Evolutionary conservation across 306 rosid genomes (phyloP), one percentile per base, ranked within the genome.

Genomic region (Comarum palustre): DNA sequence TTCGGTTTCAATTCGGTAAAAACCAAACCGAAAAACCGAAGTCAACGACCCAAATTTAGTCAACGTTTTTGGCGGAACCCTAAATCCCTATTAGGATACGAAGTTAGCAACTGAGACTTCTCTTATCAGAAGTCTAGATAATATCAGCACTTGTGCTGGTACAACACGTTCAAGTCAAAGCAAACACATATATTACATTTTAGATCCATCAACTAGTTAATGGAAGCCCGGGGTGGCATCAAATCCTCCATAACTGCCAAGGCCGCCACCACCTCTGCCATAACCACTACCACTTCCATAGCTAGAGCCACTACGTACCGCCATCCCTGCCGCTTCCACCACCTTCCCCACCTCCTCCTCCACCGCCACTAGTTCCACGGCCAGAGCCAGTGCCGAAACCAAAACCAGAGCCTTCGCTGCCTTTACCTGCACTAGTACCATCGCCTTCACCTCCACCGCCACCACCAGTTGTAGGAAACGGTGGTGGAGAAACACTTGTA

Each of bases 161-260:
- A 54, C 41, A 64, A 3, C 47, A n/a, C 15, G 4, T 34, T 32
- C 3, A n/a, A 22, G 61, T 11, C 24, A 8, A 55, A 55, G 61
- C 3, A 38, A 38, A 19, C 68, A 29, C 25, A 34, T 4, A 14
- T 0, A 47, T 22, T n/a, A 13, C 27, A 62, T 14, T 17, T 6
- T 27, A 6, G 7, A 45, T 15, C 9, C 22, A 27, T 51, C 46
- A 25, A 48, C 2, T 32, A 29, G 8, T 34, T 50, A 64, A 24
- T 55, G 34, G 24, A 17, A 32, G n/a, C 66, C 29, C 15, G 60
- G 60, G 34, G 36, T 15, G 42, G 17, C 62, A 9, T 5, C 38
- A 19, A 70, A 6, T 0, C 72, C 83, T 14, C 82, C 84, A 5
- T n/a, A 10, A 4, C 81, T 75, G 1, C 83, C 83, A 2, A 58